These are phyloP conservation scores for Penicillium desertorum DNA, from an alignment of 495 filamentous ascomycete genomes.

Conservation along the genomic window DNA sequence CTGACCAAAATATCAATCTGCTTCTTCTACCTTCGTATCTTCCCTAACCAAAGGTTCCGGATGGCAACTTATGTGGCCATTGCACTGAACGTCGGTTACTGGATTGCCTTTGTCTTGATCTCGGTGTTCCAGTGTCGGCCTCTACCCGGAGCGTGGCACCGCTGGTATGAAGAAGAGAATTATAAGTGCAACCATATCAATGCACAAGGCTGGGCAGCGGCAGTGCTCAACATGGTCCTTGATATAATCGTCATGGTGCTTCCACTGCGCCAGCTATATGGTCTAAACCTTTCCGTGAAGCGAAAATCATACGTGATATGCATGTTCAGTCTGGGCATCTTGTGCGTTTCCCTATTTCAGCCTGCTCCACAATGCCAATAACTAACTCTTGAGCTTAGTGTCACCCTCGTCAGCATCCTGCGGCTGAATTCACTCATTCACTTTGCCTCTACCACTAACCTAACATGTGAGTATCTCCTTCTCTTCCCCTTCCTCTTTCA, in stretches of 20 bases:
- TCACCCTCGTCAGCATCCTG: constrained; percentile 38
- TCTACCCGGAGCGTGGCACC: constrained; percentile 40
- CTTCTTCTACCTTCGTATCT: constrained; percentile 44
- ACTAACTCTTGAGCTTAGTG: constrained; percentile 20
- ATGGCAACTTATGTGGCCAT: constrained; percentile 34
- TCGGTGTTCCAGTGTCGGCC: constrained; percentile 46
- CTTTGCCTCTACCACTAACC: constrained; percentile 32
- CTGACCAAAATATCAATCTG: constrained; percentile 42
- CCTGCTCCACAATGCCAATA: not conserved
- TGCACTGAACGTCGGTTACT: constrained; percentile 37
- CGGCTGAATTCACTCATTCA: constrained; percentile 35
- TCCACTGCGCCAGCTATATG: constrained; percentile 34
- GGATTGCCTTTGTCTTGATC: constrained; percentile 40
- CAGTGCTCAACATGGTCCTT: constrained; percentile 46
- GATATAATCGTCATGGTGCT: constrained; percentile 50
- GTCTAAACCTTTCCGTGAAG: constrained; percentile 29
- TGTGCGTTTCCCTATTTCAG: constrained; percentile 25
- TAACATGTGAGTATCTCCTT: constrained; percentile 30
- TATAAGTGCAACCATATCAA: constrained; percentile 46
- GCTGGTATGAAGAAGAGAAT: constrained; percentile 39
- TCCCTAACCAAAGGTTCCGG: constrained; percentile 36
- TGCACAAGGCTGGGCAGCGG: constrained; percentile 39
- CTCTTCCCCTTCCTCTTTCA: not conserved
- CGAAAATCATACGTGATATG: constrained; percentile 37
- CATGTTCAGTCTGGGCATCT: constrained; percentile 41